phyloP scores from a whole-genome alignment of 345 rosid species.

The Passiflora organensis region DNA sequence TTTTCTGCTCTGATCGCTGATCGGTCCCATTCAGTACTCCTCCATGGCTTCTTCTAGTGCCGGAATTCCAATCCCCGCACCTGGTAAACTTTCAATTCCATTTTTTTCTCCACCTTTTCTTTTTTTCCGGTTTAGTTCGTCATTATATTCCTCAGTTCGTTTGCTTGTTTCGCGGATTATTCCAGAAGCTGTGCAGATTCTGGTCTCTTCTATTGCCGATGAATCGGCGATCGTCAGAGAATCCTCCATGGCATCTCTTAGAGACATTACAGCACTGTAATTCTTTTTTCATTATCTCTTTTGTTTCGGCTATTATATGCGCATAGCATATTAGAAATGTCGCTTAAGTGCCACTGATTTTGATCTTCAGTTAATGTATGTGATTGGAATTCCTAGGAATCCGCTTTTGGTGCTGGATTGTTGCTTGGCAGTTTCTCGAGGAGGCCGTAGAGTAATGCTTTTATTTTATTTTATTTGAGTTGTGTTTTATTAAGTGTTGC shows the following conservation, averaged over 20 bases:
- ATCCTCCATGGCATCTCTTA: constrained; percentile 84
- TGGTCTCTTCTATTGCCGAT: constrained; percentile 81
- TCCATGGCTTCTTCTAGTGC: too few relatives aligned
- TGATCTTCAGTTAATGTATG: too few relatives aligned
- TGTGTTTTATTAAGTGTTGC: not conserved
- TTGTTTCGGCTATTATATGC: too few relatives aligned
- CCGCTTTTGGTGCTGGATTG: constrained; percentile 94
- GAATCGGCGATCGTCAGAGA: constrained; percentile 64
- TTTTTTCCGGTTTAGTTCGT: too few relatives aligned
- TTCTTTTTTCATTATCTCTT: not conserved
- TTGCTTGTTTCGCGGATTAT: too few relatives aligned
- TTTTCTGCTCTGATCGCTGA: too few relatives aligned
- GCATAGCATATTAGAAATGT: too few relatives aligned
- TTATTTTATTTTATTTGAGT: not conserved
- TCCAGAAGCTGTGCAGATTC: constrained; percentile 81
- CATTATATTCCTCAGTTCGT: too few relatives aligned
- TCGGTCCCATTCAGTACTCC: too few relatives aligned
- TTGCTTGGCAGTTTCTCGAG: constrained; percentile 73
- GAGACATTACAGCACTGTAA: constrained; percentile 69
- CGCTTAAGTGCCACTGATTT: not conserved
- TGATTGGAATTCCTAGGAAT: constrained; percentile 44
- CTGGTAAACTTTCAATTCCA: too few relatives aligned
- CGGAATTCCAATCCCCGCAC: too few relatives aligned
- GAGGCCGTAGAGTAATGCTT: constrained; percentile 72
- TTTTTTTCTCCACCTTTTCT: too few relatives aligned